Conservation (phyloP, 2,329 filamentous ascomycete genomes). For the Annulohypoxylon truncatum region DNA sequence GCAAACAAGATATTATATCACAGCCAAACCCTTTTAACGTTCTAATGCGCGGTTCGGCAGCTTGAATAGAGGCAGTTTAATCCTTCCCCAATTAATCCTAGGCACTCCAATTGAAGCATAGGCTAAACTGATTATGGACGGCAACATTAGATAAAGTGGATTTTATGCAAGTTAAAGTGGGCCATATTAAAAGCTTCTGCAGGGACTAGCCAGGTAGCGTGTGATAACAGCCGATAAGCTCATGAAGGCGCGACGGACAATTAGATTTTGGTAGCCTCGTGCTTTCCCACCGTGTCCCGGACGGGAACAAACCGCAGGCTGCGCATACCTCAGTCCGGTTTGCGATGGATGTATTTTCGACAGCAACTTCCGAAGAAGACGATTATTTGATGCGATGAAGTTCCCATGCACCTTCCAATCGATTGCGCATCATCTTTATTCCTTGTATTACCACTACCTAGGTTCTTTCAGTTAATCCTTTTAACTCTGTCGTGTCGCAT, state of each 20-base stretch:
- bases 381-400: slow-evolving; percentile 21
- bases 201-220: slow-evolving; percentile 16
- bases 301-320: background rate
- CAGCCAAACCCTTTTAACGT: background rate
- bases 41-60: background rate
- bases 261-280: slow-evolving; percentile 35
- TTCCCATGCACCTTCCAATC: background rate
- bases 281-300: slow-evolving; percentile 1
- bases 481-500: background rate
- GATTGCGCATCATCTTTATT: background rate
- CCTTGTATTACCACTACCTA: background rate
- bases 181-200: slow-evolving; percentile 5
- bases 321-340: slow-evolving; percentile 1
- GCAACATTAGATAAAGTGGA: background rate
- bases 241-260: slow-evolving; percentile 16
- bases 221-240: slow-evolving; percentile 36
- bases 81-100: background rate
- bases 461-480: slow-evolving; percentile 12
- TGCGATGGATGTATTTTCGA: slow-evolving; percentile 27
- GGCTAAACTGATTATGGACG: background rate
- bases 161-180: slow-evolving; percentile 10
- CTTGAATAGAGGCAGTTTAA: background rate
- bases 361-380: slow-evolving; percentile 22
- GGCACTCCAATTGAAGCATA: background rate
- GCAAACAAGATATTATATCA: background rate